A percentile compares a stretch with the other conserved stretches of the same genome.
Conservation (phyloP, 371 early-diverging fungal species). For the Mortierella sp. region DNA sequence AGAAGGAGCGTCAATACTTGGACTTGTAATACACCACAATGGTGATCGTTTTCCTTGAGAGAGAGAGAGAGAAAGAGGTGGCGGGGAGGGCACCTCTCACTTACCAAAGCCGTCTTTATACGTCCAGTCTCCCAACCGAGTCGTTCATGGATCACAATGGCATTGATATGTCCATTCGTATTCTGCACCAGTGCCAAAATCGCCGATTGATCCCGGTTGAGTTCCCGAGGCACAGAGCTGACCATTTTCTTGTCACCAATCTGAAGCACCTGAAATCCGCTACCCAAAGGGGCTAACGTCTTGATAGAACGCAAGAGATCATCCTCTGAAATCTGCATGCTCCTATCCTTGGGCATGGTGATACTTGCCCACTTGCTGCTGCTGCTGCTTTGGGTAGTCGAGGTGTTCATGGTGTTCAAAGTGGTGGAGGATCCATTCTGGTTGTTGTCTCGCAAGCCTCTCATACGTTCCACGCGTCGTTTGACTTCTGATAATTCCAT, state of each 20-base stretch:
- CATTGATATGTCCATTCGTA: slow-evolving; percentile 74
- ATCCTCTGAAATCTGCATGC: slow-evolving; percentile 64
- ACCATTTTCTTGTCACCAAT: slow-evolving; percentile 86
- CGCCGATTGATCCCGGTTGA: slow-evolving; percentile 82
- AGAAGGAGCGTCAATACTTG: no score
- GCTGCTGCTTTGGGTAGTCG: slow-evolving; percentile 59
- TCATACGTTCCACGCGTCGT: slow-evolving; percentile 70
- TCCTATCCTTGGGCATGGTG: slow-evolving; percentile 27
- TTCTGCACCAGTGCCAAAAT: slow-evolving; percentile 80
- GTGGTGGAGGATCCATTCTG: slow-evolving; percentile 52
- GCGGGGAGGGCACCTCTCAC: no score
- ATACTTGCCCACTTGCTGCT: slow-evolving; percentile 33
- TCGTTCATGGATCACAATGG: slow-evolving; percentile 38
- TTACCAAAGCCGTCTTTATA: slow-evolving; percentile 66
- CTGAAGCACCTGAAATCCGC: slow-evolving; percentile 83
- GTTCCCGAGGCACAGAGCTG: slow-evolving; percentile 89
- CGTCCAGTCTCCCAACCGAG: slow-evolving; percentile 68
- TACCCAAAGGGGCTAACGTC: slow-evolving; percentile 84
- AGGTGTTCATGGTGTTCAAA: neutral
- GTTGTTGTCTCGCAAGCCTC: slow-evolving; percentile 58
- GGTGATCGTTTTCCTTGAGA: no score
- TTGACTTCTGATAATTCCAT: slow-evolving; percentile 85
- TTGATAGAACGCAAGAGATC: slow-evolving; percentile 90
- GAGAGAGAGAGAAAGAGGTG: no score
- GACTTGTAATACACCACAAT: no score